Evolutionary conservation across 164 flowering plant species (phyloP), one percentile per base, ranked within the genome.

Genomic region (Litsea cubeba): DNA sequence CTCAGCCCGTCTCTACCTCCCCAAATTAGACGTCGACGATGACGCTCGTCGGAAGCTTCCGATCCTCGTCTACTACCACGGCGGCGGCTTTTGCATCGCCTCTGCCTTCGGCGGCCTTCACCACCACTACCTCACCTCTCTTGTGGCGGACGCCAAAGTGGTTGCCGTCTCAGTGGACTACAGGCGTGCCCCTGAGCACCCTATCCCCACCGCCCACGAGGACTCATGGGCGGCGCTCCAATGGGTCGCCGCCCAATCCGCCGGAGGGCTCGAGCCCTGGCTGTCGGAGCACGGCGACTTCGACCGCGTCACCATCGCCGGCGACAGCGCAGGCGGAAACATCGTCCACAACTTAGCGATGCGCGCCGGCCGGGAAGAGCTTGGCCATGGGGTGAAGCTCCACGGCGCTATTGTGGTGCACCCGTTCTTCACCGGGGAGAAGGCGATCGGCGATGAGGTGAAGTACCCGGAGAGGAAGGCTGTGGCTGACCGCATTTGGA

Each of bases 321-420:
- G 91, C 6, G 91, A 88, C 74, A 88, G 90, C 54, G 86, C 86
- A 1, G 91, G 91, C 1, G 87, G 85, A 1, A 85, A 78, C 46
- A 83, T 88, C 20, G 72, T 84, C 2, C 88, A 88, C 79, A 83
- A 83, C 76, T 0, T 87, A 14, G 80, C 84, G 1, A 30, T 84
- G 50, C 71, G 71, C 4, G 71, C 71, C 1, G 71, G 71, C 50
- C 23, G 54, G 4, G 26, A n/a, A 7, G 71, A 12, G 24, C 10
- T 68, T 2, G 30, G 30, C 28, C 71, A 46, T 40, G 71, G 54
- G 70, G 78, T 40, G 30, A 63, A 64, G 70, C 24, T 63, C 69
- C 11, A 26, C 35, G 79, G 82, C 14, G 15, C 76, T 11, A 76
- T 65, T 58, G 14, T 76, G 40, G 30, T 79, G 28, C 82, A 79